These are phyloP conservation scores for Penicillium maclennaniae DNA, from an alignment of 495 filamentous ascomycete genomes.

Conservation along the genomic window DNA sequence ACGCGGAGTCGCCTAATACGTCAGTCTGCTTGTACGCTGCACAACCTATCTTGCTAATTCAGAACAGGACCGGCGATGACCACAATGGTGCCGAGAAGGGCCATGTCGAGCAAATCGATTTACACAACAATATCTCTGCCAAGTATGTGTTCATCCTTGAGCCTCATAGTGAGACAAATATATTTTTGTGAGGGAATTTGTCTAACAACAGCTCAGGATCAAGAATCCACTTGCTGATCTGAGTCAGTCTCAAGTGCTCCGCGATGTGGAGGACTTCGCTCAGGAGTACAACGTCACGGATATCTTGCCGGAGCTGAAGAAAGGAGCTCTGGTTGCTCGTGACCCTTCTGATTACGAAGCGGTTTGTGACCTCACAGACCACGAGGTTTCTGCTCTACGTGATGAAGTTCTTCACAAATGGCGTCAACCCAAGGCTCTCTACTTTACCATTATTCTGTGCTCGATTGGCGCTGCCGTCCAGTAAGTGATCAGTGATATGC, in stretches of 20 bases:
- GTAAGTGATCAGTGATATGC: too few relatives aligned
- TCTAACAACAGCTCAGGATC: conserved; percentile 41
- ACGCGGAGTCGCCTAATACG: conserved; percentile 1
- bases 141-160: conserved; percentile 35
- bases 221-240: conserved; percentile 60
- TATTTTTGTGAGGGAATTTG: neutral
- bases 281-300: conserved; percentile 41
- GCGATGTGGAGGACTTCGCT: conserved; percentile 55
- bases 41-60: neutral
- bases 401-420: conserved; percentile 61
- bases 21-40: neutral
- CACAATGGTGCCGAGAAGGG: conserved; percentile 29
- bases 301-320: conserved; percentile 47
- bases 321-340: conserved; percentile 63
- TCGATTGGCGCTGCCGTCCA: conserved; percentile 71
- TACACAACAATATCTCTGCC: conserved; percentile 49
- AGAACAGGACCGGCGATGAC: conserved; percentile 17
- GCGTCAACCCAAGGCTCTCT: conserved; percentile 60
- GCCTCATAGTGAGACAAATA: neutral
- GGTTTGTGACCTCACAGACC: conserved; percentile 53
- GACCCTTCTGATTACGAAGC: conserved; percentile 52
- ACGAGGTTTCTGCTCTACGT: conserved; percentile 49
- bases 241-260: conserved; percentile 46
- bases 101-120: conserved; percentile 37
- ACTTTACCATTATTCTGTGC: conserved; percentile 65